Percentiles rank a stretch among this genome's conserved stretches.
Evolutionary conservation across 345 rosid species (phyloP).

Genomic region (Mallotus nudiflorus): DNA sequence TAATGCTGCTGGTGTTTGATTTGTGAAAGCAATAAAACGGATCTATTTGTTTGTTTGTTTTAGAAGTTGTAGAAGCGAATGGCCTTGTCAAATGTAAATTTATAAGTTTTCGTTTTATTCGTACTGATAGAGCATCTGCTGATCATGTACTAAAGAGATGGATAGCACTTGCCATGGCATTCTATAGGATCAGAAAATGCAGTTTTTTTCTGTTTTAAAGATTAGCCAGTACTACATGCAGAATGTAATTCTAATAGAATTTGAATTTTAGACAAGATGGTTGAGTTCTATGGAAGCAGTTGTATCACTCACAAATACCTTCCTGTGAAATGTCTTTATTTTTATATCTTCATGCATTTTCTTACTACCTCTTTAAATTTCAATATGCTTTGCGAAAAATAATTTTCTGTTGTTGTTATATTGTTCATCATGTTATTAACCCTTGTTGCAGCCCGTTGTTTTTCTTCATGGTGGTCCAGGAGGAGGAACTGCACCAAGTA

Average conservation of each 20-base stretch:
- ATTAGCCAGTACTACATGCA: background rate
- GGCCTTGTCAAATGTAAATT: background rate
- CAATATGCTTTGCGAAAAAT: background rate
- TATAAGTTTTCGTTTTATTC: background rate
- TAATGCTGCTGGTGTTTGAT: background rate
- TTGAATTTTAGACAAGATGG: background rate
- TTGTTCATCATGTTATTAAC: background rate
- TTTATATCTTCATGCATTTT: conserved; percentile 2
- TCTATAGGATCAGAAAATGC: no score
- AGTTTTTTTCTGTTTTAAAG: no score
- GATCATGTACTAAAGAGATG: background rate
- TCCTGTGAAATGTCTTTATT: background rate
- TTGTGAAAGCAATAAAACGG: background rate
- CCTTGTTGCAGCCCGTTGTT: conserved; percentile 72
- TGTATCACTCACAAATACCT: background rate
- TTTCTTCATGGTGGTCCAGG: conserved; percentile 99
- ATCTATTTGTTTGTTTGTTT: background rate
- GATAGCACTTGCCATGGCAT: background rate
- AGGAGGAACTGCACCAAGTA: conserved; percentile 79
- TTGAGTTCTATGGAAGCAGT: background rate
- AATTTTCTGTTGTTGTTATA: background rate
- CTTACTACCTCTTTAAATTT: background rate
- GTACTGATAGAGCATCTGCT: background rate
- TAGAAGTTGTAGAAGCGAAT: background rate
- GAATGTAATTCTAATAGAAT: background rate